phyloP scores from a whole-genome alignment of 2,329 filamentous ascomycete species.

The Fonsecaea erecta region DNA sequence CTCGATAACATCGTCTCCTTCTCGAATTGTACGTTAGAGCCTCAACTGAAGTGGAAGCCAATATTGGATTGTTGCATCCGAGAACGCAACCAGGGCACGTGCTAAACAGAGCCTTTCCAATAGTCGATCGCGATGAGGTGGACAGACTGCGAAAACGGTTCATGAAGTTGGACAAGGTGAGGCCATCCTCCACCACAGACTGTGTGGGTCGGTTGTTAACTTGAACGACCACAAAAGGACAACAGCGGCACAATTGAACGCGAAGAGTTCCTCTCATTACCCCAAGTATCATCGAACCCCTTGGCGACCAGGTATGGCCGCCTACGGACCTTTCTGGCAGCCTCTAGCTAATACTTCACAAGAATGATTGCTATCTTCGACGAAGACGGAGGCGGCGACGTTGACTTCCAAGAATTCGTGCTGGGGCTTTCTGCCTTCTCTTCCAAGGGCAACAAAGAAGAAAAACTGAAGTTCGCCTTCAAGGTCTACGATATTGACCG shows the following conservation, averaged over 20 bases:
- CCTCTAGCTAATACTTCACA: conserved; percentile 20
- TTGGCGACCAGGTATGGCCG: conserved; percentile 79
- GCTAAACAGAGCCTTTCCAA: conserved; percentile 23
- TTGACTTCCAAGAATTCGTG: conserved; percentile 99
- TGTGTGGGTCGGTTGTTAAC: background rate
- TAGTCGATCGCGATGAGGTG: conserved; percentile 96
- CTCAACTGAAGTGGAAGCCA: background rate
- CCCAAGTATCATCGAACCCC: conserved; percentile 96
- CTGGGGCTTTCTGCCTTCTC: conserved; percentile 93
- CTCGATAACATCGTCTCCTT: conserved; percentile 95
- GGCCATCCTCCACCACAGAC: background rate
- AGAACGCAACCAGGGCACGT: conserved; percentile 12
- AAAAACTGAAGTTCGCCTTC: conserved; percentile 97
- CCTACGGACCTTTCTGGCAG: background rate
- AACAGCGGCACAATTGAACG: conserved; percentile 98
- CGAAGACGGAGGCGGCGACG: conserved; percentile 95
- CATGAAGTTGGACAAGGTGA: conserved; percentile 98
- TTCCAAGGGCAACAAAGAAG: conserved; percentile 98
- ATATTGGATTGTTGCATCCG: background rate
- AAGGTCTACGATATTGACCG: conserved; percentile 99
- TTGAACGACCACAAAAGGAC: conserved; percentile 63
- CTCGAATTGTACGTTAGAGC: conserved; percentile 79
- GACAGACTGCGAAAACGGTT: conserved; percentile 95
- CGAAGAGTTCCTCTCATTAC: conserved; percentile 95
- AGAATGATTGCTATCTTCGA: conserved; percentile 99